These are phyloP conservation scores for Eremochloa ophiuroides DNA, from an alignment of 176 grass and related monocot species.

Conservation along the genomic window DNA sequence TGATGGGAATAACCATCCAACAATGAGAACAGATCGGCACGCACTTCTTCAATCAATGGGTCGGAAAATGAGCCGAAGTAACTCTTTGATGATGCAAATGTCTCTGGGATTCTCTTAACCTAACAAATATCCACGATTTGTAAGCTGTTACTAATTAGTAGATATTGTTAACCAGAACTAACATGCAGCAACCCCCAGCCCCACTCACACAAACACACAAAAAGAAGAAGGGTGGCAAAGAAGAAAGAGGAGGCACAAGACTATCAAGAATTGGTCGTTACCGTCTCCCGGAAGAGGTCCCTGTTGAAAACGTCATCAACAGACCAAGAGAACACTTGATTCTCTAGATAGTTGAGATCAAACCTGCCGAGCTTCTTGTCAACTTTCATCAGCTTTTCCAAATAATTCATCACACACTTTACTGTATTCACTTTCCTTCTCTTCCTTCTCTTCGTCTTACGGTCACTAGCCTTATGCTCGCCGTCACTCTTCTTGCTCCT, in stretches of 20 bases:
- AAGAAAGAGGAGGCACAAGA: neutral
- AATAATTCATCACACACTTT: neutral
- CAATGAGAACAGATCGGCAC: constrained; percentile 32
- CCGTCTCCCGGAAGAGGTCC: constrained; percentile 37
- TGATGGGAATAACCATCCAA: constrained; percentile 28
- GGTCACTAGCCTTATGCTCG: neutral
- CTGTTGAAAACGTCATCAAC: constrained; percentile 35
- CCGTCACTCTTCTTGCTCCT: neutral
- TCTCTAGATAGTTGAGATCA: neutral
- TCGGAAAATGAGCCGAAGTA: neutral
- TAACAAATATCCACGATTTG: neutral
- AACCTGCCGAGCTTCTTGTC: neutral
- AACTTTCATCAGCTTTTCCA: neutral
- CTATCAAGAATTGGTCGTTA: neutral
- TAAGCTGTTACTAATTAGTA: neutral
- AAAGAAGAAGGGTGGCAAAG: too few relatives aligned
- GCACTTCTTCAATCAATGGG: constrained; percentile 51
- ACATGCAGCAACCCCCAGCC: too few relatives aligned
- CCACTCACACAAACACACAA: too few relatives aligned
- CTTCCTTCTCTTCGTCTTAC: neutral
- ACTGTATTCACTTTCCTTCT: neutral
- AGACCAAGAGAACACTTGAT: constrained; percentile 41
- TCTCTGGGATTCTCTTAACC: constrained; percentile 16
- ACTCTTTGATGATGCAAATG: neutral
- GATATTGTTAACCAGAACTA: neutral